Conservation (phyloP, 192 early-diverging fungal genomes). For the Glomus cerebriforme region DNA sequence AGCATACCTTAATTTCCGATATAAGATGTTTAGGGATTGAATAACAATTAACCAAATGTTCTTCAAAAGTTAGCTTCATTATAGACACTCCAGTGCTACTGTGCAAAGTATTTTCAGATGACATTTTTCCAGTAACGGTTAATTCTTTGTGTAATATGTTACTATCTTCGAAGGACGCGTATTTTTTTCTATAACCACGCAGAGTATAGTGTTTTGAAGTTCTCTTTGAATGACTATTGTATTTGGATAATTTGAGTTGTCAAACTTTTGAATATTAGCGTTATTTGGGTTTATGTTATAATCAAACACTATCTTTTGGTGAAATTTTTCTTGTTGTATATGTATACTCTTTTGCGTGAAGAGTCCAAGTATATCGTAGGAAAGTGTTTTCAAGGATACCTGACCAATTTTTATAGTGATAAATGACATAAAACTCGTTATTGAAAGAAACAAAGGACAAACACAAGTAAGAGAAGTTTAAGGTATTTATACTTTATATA, state of each 20-base stretch:
- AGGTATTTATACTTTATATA: no score
- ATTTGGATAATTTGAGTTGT: not conserved
- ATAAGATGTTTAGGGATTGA: not conserved
- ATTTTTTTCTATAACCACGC: conserved; percentile 5
- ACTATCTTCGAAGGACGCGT: conserved; percentile 14
- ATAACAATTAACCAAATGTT: not conserved
- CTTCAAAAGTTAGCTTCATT: not conserved
- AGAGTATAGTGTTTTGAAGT: not conserved
- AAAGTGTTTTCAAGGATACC: conserved; percentile 5
- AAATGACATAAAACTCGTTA: no score
- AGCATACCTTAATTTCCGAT: not conserved
- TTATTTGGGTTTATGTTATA: not conserved
- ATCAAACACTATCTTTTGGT: conserved; percentile 20
- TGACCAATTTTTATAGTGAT: conserved; percentile 15
- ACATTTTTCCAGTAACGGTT: not conserved
- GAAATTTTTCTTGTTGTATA: not conserved
- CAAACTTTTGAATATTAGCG: no score
- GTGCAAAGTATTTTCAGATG: no score
- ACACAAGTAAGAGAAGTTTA: no score
- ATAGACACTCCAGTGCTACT: no score
- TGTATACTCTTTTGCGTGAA: conserved; percentile 16
- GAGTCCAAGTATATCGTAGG: conserved; percentile 14
- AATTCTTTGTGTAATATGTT: not conserved
- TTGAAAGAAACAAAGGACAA: no score
- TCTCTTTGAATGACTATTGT: conserved; percentile 12